Evolutionary conservation across 2,329 filamentous ascomycete species (phyloP).

Genomic region (Fusarium sp.): DNA sequence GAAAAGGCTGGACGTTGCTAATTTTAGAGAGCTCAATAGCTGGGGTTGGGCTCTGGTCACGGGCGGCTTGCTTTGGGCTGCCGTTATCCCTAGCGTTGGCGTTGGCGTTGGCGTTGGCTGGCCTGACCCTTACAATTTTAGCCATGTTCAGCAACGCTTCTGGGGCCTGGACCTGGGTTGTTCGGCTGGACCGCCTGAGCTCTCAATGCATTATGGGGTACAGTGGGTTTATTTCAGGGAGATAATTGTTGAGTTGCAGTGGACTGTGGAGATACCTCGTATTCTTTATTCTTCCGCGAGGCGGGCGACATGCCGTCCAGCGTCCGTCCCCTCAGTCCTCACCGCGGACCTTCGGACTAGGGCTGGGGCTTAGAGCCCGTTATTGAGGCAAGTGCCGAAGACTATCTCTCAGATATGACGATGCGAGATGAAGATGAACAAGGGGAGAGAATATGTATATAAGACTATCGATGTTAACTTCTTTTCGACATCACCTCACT

Average conservation of each 20-base stretch:
- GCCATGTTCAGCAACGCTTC: neutral
- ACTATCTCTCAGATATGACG: slow-evolving; percentile 3
- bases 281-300: slow-evolving; percentile 8
- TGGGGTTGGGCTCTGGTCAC: neutral
- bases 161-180: neutral
- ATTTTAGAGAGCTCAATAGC: neutral
- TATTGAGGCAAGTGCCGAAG: neutral
- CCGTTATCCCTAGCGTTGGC: slow-evolving; percentile 1
- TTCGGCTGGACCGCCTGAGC: neutral
- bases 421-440: neutral
- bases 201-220: neutral
- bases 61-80: neutral
- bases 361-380: neutral
- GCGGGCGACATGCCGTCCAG: neutral
- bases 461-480: slow-evolving; percentile 4
- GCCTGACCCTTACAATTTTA: slow-evolving; percentile 3
- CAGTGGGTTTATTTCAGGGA: neutral
- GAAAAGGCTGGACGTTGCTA: slow-evolving; percentile 14
- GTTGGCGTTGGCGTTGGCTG: neutral
- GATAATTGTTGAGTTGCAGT: neutral
- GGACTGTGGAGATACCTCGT: slow-evolving; percentile 1
- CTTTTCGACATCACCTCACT: neutral
- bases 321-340: neutral
- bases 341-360: neutral
- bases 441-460: slow-evolving; percentile 15